These are phyloP conservation scores for Eutrema heterophyllum DNA, from an alignment of 345 rosid species.

Conservation along the genomic window DNA sequence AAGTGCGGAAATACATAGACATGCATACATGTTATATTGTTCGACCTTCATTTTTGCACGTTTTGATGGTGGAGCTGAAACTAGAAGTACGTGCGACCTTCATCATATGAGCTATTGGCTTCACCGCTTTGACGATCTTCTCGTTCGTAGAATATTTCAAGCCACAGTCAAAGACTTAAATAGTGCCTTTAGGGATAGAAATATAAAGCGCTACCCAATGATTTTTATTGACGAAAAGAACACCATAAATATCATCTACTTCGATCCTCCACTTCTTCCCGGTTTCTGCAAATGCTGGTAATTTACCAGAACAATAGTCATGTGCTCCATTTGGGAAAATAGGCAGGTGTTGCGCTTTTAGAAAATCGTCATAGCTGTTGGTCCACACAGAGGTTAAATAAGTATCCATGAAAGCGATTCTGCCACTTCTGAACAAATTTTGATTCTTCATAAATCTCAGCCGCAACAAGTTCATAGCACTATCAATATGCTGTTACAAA, in stretches of 20 bases:
- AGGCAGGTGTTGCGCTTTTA: neutral
- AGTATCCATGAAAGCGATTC: neutral
- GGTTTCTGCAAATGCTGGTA: neutral
- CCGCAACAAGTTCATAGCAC: neutral
- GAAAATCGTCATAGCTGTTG: neutral
- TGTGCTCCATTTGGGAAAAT: neutral
- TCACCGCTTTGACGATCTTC: neutral
- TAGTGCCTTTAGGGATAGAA: neutral
- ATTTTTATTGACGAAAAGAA: neutral
- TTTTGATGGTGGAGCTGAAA: neutral
- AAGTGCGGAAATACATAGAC: too few species aligned
- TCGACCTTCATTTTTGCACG: neutral
- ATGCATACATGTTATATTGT: neutral
- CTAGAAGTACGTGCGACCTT: neutral
- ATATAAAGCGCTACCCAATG: neutral
- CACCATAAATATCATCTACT: neutral
- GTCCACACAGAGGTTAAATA: neutral
- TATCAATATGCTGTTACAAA: neutral
- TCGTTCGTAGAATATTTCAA: neutral
- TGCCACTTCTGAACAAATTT: neutral
- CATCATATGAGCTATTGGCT: constrained; percentile 2
- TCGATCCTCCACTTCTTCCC: neutral
- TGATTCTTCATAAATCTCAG: neutral
- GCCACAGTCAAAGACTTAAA: neutral
- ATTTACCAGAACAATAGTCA: neutral